Evolutionary conservation across 1,139 yeast species (phyloP), one percentile per base, ranked within the genome.

Genomic region (Yamadazyma membranifaciens): DNA sequence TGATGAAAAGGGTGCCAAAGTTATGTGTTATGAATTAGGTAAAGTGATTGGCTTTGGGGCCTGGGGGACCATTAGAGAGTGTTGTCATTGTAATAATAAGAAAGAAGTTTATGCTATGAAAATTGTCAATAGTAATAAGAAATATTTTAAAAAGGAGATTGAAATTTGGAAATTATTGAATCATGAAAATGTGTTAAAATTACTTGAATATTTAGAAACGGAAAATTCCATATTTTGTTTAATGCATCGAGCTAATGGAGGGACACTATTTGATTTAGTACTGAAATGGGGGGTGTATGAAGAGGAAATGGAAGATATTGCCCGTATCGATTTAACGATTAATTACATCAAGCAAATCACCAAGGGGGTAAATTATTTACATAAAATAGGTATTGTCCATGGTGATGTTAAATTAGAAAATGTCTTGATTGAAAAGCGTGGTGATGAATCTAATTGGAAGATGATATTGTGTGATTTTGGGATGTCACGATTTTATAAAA

Each of bases 331-430:
- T 9, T 42, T 57, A 29, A 65, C 63, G 9, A 50, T 50, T 24
- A 51, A 51, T n/a, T 75, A 74, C 47, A 56, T 77, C 1, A 52
- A 59, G 28, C 89, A 86, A 50, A 69, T 87, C 2, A 73, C 79
- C 3, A 62, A 69, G 13, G 96, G 88, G 0, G 59, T 91, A 31
- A 52, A 63, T 33, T 87, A 86, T 57, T 73, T 91, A 78, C 97
- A 91, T 59, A 60, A 61, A 27, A 74, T 74, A 10, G 83, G 83
- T 4, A 73, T 87, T 27, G 91, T 85, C 7, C 98, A 91, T 57
- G 95, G 97, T 2, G 98, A 91, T 62, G 66, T 91, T 33, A 91
- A 91, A 60, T 69, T 89, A 38, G 98, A 91, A 54, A 91, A 91
- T 56, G 86, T 94, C 44, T 64, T 91, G 40, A 63, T 87, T 27